Base-by-base conservation (phyloP, 768 basidiomycete genomes). In the Chalciporus pseudorubinellus region DNA sequence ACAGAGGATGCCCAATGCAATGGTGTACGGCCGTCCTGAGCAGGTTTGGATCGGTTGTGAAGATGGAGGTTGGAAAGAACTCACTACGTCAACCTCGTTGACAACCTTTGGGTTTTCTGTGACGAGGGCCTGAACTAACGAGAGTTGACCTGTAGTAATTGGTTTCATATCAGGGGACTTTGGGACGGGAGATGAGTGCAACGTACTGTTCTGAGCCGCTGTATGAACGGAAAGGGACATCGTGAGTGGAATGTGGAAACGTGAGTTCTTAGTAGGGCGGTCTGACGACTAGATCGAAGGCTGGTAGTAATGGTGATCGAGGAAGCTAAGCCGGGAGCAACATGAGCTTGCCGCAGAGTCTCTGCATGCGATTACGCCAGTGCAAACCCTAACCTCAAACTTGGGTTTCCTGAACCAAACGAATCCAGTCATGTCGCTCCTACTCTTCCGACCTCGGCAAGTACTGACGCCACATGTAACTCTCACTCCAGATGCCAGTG, bases 1-100 rank as follows among this genome's bases (percentile, higher is more conserved):
- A 82, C 82, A 11, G 84, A 85, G 12, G 89, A 83, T 50, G 89
- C 87, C 89, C 89, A 92, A 61, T 93, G 91, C n/a, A 93, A 70
- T 9, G 91, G 80, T 0, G 91, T 89, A 29, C 91, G 77, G 34
- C 77, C 84, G 65, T 93, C 90, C 89, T 91, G 52, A 46, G 39
- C 40, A 18, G 12, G 16, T 31, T 48, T 6, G 19, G 4, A 18
- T 34, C 22, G 6, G 21, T 19, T 8, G 26, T 12, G 4, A 0
- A 1, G 3, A 10, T 3, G 12, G 8, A 2, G 6, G 0, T 26
- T 26, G 0, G 22, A 41, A 40, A 5, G 14, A 42, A 19, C 73
- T 46, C 70, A 91, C 89, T 59, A 65, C 75, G 66, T 92, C 90
- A 0, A 74, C 60, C 3, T 82, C 72, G 64, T 89, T 80, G 22